These are phyloP conservation scores for thale cress (Arabidopsis thaliana) DNA, from an alignment of 345 rosid genomes.

Conservation along the genomic window TAIR10.1 NC_003071.7:13583501-13584000, in stretches of 20 bases:
- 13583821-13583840: constrained; percentile 1
- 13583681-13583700: neutral
- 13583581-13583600: no score
- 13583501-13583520: neutral
- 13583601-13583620: no score
- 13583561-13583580: no score
- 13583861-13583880: neutral
- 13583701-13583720: neutral
- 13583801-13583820: neutral
- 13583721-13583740: neutral
- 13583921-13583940: constrained; percentile 7
- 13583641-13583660: no score
- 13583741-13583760: neutral
- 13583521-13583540: no score
- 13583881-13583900: neutral
- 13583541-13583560: no score
- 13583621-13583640: no score
- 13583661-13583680: neutral
- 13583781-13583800: neutral
- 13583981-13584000: constrained; percentile 3
- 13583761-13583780: neutral
- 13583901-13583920: neutral
- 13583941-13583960: constrained; percentile 24
- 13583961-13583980: neutral
- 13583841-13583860: constrained; percentile 21